Evolutionary conservation across 2,329 filamentous ascomycete genomes (phyloP), one percentile per base, ranked within the genome.

Genomic region (Elsinoe australis): DNA sequence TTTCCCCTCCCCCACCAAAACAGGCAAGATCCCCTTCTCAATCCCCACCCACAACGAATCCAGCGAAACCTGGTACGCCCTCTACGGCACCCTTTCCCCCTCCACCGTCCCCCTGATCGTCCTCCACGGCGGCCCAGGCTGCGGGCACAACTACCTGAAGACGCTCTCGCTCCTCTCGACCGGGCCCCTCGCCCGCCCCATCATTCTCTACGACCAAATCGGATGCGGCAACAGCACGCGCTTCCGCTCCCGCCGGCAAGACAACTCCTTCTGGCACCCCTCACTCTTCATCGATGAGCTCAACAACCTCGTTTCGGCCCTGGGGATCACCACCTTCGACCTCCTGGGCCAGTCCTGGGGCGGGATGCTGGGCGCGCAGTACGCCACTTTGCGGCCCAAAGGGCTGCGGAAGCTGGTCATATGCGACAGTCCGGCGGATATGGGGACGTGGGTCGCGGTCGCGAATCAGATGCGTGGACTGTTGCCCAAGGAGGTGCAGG

Each of bases 171-270:
- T 64, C 31, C 62, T 75, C 3, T 54, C 65, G 14, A 50, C 54
- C 3, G 41, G 38, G 22, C 55, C 64, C 14, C 62, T 65, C 53
- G 56, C 57, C 21, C 65, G 68, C 5, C 70, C 74, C 0, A 60
- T 77, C 2, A 58, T 78, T 21, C 67, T 76, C 56, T 78, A 78
- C 57, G 74, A 78, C 54, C 74, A 78, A 51, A 63, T 77, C 45
- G 74, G 74, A 17, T 70, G 67, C 52, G 74, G 72, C 6, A 56
- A 56, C 10, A 73, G 68, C 3, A 77, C 74, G 0, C 72, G 70
- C 47, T 62, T 76, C 8, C 66, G 56, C 0, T 67, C 73, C 22
- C 71, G 69, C 48, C 58, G 58, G 7, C 67, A 69, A 8, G 68
- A 74, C 39, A 60, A 62, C 1, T 49, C 50, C 0, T 77, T 78